phyloP scores from a whole-genome alignment of 257 asterid species.

The Rauvolfia tetraphylla region DNA sequence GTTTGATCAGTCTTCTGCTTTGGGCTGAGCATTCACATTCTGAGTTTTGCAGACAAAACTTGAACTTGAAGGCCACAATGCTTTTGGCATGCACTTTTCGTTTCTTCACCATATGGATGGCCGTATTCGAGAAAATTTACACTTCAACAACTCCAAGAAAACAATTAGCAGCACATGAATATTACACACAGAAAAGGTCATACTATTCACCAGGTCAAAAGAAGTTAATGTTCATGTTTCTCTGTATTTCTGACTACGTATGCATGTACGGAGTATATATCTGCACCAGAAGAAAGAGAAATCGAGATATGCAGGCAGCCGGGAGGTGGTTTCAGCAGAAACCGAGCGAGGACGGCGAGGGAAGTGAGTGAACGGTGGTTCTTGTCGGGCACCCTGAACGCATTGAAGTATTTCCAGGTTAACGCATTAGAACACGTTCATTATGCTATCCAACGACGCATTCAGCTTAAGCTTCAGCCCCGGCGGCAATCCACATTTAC shows the following conservation, averaged over 20 bases:
- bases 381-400: too few relatives aligned
- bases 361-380: background rate
- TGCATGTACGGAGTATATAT: too few relatives aligned
- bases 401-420: too few relatives aligned
- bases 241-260: too few relatives aligned
- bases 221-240: background rate
- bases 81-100: background rate
- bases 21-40: background rate
- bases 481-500: too few relatives aligned
- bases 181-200: background rate
- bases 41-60: background rate
- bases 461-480: too few relatives aligned
- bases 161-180: background rate
- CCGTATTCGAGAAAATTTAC: background rate
- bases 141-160: background rate
- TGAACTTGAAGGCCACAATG: background rate
- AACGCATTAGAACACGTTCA: too few relatives aligned
- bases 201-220: background rate
- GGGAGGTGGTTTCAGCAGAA: too few relatives aligned
- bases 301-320: too few relatives aligned
- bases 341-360: background rate
- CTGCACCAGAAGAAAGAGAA: too few relatives aligned
- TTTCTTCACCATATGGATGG: background rate
- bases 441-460: too few relatives aligned
- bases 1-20: conserved; percentile 5